These are phyloP conservation scores for Seiridium unicorne DNA, from an alignment of 2,329 filamentous ascomycete genomes.

Conservation along the genomic window DNA sequence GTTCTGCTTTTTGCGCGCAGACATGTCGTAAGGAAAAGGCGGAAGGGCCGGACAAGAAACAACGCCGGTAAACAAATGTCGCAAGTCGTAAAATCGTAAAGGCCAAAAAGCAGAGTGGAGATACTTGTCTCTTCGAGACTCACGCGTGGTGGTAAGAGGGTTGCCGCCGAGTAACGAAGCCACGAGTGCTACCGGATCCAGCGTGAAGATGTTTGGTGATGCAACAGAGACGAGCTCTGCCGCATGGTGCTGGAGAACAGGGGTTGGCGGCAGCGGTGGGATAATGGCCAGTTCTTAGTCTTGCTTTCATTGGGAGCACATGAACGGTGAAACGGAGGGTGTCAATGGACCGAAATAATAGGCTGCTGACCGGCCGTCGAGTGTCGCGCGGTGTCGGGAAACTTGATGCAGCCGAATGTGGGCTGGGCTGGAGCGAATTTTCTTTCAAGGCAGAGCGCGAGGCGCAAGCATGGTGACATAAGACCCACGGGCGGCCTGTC, in stretches of 20 bases:
- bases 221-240: slow-evolving; percentile 58
- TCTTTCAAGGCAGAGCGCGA: background rate
- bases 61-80: slow-evolving; percentile 54
- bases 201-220: slow-evolving; percentile 45
- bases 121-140: slow-evolving; percentile 51
- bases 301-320: background rate
- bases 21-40: slow-evolving; percentile 56
- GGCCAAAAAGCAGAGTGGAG: slow-evolving; percentile 47
- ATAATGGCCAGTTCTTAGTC: background rate
- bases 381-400: background rate
- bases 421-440: slow-evolving; percentile 2
- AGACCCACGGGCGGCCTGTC: background rate
- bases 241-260: slow-evolving; percentile 42
- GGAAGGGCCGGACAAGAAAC: slow-evolving; percentile 57
- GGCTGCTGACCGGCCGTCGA: background rate
- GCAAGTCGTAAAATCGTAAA: slow-evolving; percentile 44
- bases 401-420: background rate
- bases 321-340: background rate
- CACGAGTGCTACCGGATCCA: slow-evolving; percentile 53
- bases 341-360: background rate
- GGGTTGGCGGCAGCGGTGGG: slow-evolving; percentile 1
- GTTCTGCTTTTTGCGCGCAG: slow-evolving; percentile 46
- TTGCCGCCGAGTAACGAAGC: slow-evolving; percentile 31
- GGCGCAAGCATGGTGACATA: slow-evolving; percentile 4
- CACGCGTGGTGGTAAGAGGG: slow-evolving; percentile 28